Base-by-base conservation (phyloP, 1,284 basidiomycete species). In the Taiwanofungus camphoratus region DNA sequence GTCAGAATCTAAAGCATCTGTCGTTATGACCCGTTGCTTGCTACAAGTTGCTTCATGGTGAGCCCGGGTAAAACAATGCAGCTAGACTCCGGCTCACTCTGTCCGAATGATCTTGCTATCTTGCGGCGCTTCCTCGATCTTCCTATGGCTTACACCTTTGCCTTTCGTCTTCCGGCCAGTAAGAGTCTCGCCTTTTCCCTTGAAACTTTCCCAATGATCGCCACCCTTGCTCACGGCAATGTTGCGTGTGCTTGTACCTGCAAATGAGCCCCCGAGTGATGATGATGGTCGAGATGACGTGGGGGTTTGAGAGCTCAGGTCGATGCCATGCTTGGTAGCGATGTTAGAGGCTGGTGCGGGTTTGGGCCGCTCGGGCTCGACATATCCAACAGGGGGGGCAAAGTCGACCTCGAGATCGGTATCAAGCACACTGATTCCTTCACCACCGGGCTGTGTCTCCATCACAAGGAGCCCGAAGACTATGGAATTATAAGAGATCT, bases 261-360 rank as follows among this genome's bases (percentile, higher is more conserved):
- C 67, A 52, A 87, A 85, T 11, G 76, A 79, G 27, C 82, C 85
- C 40, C 75, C 74, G 54, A 84, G 64, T 5, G 86, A 76, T 2
- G 89, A 92, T 0, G 76, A 77, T 2, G 92, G 88, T 15, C 91
- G 71, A 20, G 87, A 90, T 1, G 86, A 88, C 11, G 85, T 85
- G 3, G 81, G 85, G 12, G 87, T 88, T 8, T 86, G 82, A 1
- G 82, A 84, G 51, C 83, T 82, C 19, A 93, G 68, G 59, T 99
- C 92, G 49, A 99, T 98, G 62, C 93, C 93, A 44, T 98, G 78
- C 67, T 97, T 98, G 41, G 88, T 89, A 0, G 95, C 94, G 95
- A 99, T 98, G 2, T 94, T 98, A 7, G 88, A 66, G 7, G 85
- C 82, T 2, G 93, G 84, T 2, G 82, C 78, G 2, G 87, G 77